Percentiles rank a stretch among this genome's conserved stretches.
phyloP scores from a whole-genome alignment of 176 grass and related monocot species.

The Juncus effusus region DNA sequence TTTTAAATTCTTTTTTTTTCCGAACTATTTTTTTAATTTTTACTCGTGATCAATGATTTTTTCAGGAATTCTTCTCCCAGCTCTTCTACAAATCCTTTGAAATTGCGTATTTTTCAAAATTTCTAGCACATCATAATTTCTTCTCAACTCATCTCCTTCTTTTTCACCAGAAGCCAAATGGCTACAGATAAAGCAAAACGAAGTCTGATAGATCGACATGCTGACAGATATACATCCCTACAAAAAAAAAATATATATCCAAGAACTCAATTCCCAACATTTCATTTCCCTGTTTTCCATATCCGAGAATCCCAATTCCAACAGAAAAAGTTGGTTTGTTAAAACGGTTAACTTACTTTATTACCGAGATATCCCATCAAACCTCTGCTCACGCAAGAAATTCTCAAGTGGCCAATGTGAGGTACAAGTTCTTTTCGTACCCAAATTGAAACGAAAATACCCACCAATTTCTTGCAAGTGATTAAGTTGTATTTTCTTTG shows the following conservation, averaged over 20 bases:
- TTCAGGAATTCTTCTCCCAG: slow-evolving; percentile 46
- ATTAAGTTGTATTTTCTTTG: slow-evolving; percentile 65
- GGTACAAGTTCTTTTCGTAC: slow-evolving; percentile 56
- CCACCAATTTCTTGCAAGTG: slow-evolving; percentile 89
- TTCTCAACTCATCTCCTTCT: slow-evolving; percentile 76
- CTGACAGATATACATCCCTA: slow-evolving; percentile 92
- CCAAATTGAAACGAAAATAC: slow-evolving; percentile 84
- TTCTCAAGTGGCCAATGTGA: slow-evolving; percentile 63
- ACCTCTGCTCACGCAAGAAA: slow-evolving; percentile 77
- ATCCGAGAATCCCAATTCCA: not conserved
- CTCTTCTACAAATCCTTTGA: slow-evolving; percentile 43
- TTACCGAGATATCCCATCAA: slow-evolving; percentile 92
- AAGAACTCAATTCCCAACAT: no score
- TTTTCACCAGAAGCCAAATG: slow-evolving; percentile 95
- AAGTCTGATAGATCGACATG: slow-evolving; percentile 85
- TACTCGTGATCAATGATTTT: slow-evolving; percentile 91
- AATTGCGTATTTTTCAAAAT: slow-evolving; percentile 88
- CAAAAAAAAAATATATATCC: not conserved
- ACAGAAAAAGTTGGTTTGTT: not conserved
- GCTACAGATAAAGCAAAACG: slow-evolving; percentile 86
- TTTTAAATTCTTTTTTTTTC: not conserved
- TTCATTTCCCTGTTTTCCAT: no score
- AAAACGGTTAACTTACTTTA: slow-evolving; percentile 42
- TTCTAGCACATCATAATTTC: slow-evolving; percentile 79
- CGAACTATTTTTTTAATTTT: slow-evolving; percentile 11